Evolutionary conservation across 139 green algal species (phyloP), one percentile per base, ranked within the genome.

Genomic region (Diplosphaera chodatii): DNA sequence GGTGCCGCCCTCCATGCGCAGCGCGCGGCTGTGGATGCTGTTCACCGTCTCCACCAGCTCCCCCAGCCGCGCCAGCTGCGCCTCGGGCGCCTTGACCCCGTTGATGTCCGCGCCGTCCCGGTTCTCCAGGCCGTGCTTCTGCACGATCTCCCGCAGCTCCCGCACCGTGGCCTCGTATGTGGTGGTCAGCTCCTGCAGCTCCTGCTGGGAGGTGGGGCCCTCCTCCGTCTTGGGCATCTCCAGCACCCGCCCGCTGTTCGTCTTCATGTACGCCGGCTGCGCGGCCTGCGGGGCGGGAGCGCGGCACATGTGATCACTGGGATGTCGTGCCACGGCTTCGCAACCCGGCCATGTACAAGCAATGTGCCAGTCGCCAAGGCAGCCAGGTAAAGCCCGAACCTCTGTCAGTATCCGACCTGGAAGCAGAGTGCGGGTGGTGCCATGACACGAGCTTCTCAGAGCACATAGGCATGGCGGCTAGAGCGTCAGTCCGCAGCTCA

Each of bases 211-310:
- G 48, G 48, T 59, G 48, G 48, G 48, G 48, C 48, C 48, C 48
- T 59, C 48, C 16, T 59, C 48, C 48, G 48, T 25, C 48, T 59
- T 59, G 16, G 48, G 48, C 48, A 59, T 25, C 48, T 59, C 48
- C 48, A 59, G 48, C 48, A 59, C 48, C 3, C 48, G 48, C 16
- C 48, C 48, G 48, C 48, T 59, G 48, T 59, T 59, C 13, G 48
- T 59, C 48, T 59, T 59, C 48, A 59, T 59, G 48, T 59, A 59
- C 48, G 48, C 48, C 48, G 48, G 48, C 48, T 59, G 48, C 48
- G 48, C 48, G 13, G 48, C 48, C 48, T 59, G 48, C 48, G 48
- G 37, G 8, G 37, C 13, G 37, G 10, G 37, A 8, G 37, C 10
- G 37, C 37, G 37, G 37, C 18, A 25, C 18, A 59, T 10, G 18